phyloP scores from a whole-genome alignment of 2,329 filamentous ascomycete species.

The Cadophora sp. region DNA sequence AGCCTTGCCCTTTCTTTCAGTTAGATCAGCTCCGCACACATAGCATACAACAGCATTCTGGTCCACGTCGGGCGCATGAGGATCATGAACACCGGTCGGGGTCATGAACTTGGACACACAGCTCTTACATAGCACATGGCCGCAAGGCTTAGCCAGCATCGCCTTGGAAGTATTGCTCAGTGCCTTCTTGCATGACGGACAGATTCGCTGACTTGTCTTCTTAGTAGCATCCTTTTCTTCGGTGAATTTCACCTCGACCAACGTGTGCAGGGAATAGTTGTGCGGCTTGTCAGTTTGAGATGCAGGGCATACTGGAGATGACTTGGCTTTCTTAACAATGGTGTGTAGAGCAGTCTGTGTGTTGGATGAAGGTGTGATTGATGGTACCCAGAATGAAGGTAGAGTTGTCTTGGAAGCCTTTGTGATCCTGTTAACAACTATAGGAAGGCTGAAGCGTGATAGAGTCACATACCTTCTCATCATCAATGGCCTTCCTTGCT shows the following conservation, averaged over 20 bases:
- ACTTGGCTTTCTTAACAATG: constrained; percentile 67
- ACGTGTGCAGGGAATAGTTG: constrained; percentile 75
- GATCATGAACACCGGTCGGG: constrained; percentile 59
- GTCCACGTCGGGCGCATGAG: constrained; percentile 60
- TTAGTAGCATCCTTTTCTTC: constrained; percentile 65
- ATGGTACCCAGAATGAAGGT: constrained; percentile 93
- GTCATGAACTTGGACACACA: constrained; percentile 87
- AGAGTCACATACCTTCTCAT: constrained; percentile 65
- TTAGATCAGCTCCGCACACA: constrained; percentile 85
- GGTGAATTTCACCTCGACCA: constrained; percentile 79
- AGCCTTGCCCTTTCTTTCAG: constrained; percentile 48
- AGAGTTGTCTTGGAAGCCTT: constrained; percentile 68
- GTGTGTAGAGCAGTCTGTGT: constrained; percentile 62
- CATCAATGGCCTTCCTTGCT: constrained; percentile 72
- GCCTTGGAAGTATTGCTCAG: constrained; percentile 85
- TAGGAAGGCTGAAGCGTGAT: constrained; percentile 18
- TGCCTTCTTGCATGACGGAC: constrained; percentile 84
- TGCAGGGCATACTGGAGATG: constrained; percentile 77
- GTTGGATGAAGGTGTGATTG: constrained; percentile 74
- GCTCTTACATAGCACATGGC: constrained; percentile 86
- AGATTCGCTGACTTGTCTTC: constrained; percentile 62
- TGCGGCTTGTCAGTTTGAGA: constrained; percentile 72
- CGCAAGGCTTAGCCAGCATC: constrained; percentile 84
- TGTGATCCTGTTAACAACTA: background rate
- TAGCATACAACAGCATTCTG: constrained; percentile 72